A percentile compares a stretch with the other conserved stretches of the same genome.
Evolutionary conservation across 2,329 filamentous ascomycete genomes (phyloP).

Genomic region (Akanthomyces uredinophilus): DNA sequence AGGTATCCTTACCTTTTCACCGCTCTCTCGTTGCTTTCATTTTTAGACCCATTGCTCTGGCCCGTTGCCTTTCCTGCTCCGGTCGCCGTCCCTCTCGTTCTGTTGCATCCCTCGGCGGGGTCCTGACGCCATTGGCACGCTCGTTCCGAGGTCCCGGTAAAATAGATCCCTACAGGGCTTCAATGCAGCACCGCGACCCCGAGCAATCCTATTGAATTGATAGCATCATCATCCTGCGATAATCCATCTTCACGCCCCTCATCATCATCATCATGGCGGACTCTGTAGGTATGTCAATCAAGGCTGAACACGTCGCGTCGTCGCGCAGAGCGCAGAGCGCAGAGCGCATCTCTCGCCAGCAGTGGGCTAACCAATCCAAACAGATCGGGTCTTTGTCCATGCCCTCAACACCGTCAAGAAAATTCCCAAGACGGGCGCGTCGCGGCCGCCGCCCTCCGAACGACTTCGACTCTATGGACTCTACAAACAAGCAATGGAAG

Average conservation of each 20-base stretch:
- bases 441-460: constrained; percentile 78
- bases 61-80: not conserved
- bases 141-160: constrained; percentile 16
- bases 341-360: not conserved
- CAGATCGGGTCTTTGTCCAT: constrained; percentile 98
- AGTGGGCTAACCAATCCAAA: constrained; percentile 9
- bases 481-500: constrained; percentile 99
- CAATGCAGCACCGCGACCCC: not conserved
- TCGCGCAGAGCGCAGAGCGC: not conserved
- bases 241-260: not conserved
- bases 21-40: not conserved
- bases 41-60: not conserved
- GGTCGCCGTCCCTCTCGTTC: not conserved
- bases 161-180: not conserved
- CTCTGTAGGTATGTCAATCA: constrained; percentile 29
- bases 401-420: constrained; percentile 98
- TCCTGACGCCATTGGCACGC: constrained; percentile 16
- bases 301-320: not conserved
- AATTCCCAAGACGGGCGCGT: constrained; percentile 87
- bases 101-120: constrained; percentile 13
- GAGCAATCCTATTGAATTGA: not conserved
- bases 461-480: constrained; percentile 92
- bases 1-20: not conserved
- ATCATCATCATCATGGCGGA: constrained; percentile 30
- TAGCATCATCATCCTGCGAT: constrained; percentile 6